Conservation (phyloP, 164 flowering plant species). For the Nelumbo lutea region DNA sequence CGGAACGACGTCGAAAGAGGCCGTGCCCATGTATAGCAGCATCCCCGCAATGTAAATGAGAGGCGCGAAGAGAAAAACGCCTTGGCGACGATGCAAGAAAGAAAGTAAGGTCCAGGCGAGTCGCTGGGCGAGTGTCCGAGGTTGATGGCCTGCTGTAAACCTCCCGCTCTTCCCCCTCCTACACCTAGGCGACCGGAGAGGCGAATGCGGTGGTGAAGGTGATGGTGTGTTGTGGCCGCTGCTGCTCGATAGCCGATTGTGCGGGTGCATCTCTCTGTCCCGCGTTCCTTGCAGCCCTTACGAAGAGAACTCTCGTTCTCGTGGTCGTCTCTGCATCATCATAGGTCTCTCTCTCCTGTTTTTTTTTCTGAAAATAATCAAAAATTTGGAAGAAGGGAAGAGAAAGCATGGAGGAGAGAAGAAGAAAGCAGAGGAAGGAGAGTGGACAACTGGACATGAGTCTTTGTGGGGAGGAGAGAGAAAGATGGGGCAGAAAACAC, state of each 20-base stretch:
- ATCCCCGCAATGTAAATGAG: conserved; percentile 73
- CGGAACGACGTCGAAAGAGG: conserved; percentile 58
- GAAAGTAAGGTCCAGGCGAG: conserved; percentile 57
- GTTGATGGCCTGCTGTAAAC: conserved; percentile 15
- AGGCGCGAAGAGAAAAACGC: conserved; percentile 76
- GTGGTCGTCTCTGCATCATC: background rate
- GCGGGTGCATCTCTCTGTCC: conserved; percentile 34
- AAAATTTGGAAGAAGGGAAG: too few relatives aligned
- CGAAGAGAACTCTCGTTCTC: background rate
- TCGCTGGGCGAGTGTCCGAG: conserved; percentile 40
- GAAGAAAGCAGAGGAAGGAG: too few relatives aligned
- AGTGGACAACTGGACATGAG: too few relatives aligned
- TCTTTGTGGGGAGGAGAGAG: too few relatives aligned
- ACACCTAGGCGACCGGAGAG: conserved; percentile 53
- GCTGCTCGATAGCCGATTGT: conserved; percentile 51
- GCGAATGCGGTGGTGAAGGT: conserved; percentile 57
- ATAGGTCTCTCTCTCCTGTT: background rate
- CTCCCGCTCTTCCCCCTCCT: conserved; percentile 28
- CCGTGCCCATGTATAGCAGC: conserved; percentile 79
- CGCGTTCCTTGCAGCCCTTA: background rate
- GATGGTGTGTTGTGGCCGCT: conserved; percentile 55
- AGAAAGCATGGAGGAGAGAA: too few relatives aligned
- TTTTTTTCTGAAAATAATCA: background rate
- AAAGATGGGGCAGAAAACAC: too few relatives aligned
- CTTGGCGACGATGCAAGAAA: conserved; percentile 67